A percentile compares a stretch with the other conserved stretches of the same genome.
phyloP scores from a whole-genome alignment of 1,139 yeast species.

The Wickerhamomyces sp. region DNA sequence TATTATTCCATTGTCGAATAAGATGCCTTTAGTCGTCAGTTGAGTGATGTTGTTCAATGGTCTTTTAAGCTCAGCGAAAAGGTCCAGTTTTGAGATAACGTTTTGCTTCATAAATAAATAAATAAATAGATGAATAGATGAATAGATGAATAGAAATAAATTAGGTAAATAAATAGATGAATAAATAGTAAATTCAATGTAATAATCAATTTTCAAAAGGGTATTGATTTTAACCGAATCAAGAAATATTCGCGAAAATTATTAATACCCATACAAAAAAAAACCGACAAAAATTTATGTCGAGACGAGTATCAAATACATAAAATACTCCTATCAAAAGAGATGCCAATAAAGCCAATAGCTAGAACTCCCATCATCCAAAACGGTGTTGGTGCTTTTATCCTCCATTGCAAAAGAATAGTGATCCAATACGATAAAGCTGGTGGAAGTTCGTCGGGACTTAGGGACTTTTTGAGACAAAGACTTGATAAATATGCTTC shows the following conservation, averaged over 20 bases:
- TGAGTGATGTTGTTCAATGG: conserved; percentile 43
- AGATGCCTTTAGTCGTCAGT: conserved; percentile 40
- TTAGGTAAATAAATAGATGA: no score
- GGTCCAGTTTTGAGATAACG: no score
- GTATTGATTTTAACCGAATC: not conserved
- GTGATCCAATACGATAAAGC: conserved; percentile 22
- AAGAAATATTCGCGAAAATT: not conserved
- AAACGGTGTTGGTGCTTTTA: conserved; percentile 49
- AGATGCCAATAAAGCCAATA: conserved; percentile 31
- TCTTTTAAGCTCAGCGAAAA: conserved; percentile 29
- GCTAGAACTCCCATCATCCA: conserved; percentile 40
- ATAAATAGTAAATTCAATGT: no score
- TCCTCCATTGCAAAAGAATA: conserved; percentile 32
- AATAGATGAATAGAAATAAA: no score
- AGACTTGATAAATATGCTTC: conserved; percentile 56
- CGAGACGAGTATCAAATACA: not conserved
- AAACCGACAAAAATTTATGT: not conserved
- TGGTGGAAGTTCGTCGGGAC: conserved; percentile 92
- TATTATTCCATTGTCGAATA: conserved; percentile 40
- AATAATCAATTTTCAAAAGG: no score
- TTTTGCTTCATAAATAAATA: no score
- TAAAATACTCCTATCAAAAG: not conserved
- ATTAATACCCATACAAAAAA: not conserved
- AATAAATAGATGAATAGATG: no score
- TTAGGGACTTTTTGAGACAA: conserved; percentile 57